Percentiles rank a stretch among this genome's conserved stretches.
These are phyloP conservation scores for Azolla pinnata DNA, from an alignment of 75 land plant genomes.

Conservation along the genomic window DNA sequence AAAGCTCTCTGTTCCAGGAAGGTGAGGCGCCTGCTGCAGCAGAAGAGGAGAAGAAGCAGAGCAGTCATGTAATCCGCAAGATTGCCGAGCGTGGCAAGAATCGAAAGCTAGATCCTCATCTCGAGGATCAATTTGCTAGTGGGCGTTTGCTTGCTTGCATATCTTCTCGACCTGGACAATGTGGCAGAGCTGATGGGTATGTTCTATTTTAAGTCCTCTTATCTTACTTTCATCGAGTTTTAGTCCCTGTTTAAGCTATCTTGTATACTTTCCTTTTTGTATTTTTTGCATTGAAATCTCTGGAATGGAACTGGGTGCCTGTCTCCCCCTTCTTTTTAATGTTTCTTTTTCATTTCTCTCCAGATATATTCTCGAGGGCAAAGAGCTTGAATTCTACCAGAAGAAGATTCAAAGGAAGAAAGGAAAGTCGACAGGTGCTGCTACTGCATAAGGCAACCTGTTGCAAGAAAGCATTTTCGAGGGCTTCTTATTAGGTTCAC, in stretches of 20 bases:
- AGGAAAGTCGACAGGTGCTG: constrained; percentile 58
- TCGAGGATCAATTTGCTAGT: constrained; percentile 64
- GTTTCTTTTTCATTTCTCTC: not conserved
- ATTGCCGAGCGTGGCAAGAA: constrained; percentile 44
- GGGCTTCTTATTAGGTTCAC: no score
- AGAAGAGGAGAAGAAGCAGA: constrained; percentile 54
- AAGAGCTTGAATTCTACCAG: constrained; percentile 64
- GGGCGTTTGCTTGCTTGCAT: constrained; percentile 53
- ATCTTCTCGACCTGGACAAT: constrained; percentile 67
- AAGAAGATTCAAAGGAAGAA: constrained; percentile 59
- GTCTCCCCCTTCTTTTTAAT: no score
- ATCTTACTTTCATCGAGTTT: no score
- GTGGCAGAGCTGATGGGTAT: constrained; percentile 70
- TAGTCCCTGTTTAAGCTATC: no score
- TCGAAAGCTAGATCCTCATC: constrained; percentile 54
- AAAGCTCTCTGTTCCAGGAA: constrained; percentile 29
- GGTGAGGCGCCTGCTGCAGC: constrained; percentile 26
- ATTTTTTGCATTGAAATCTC: not conserved
- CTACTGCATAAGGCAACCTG: constrained; percentile 7
- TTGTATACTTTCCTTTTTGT: not conserved
- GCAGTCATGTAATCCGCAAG: constrained; percentile 48
- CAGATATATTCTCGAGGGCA: constrained; percentile 61
- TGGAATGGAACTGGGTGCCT: no score
- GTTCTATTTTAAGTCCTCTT: no score
- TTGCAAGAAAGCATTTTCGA: not conserved